phyloP scores from a whole-genome alignment of 306 rosid species.

The Elaeagnus macrophylla region DNA sequence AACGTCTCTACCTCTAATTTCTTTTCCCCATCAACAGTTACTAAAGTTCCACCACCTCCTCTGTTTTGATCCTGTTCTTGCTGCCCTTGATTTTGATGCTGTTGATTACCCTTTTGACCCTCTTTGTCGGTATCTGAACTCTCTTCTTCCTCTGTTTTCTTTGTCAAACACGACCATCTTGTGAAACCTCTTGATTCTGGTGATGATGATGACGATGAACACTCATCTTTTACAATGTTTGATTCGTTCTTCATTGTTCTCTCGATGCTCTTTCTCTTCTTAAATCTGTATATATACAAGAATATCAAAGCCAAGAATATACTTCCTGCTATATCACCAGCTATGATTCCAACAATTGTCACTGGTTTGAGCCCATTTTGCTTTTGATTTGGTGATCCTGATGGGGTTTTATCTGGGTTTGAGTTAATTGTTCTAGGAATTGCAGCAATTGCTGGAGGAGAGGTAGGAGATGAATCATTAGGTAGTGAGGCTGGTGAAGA shows the following conservation, averaged over 20 bases:
- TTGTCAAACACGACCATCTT: constrained; percentile 74
- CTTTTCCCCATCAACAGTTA: constrained; percentile 67
- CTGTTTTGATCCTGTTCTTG: constrained; percentile 18
- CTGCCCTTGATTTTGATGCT: constrained; percentile 12
- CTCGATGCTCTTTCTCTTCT: constrained; percentile 26
- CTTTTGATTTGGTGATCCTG: constrained; percentile 19
- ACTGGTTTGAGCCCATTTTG: constrained; percentile 37
- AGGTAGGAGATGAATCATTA: constrained; percentile 28
- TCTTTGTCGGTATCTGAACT: constrained; percentile 21
- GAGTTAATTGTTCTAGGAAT: constrained; percentile 52
- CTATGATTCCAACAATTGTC: constrained; percentile 54
- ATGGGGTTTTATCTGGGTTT: constrained; percentile 3
- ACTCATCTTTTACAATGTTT: constrained; percentile 18
- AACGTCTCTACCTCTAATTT: constrained; percentile 72
- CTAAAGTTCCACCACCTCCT: constrained; percentile 46
- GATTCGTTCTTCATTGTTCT: constrained; percentile 29
- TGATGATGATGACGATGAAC: constrained; percentile 47
- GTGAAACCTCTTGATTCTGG: constrained; percentile 59
- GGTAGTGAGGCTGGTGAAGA: constrained; percentile 47
- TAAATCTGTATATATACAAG: constrained; percentile 37
- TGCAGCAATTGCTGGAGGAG: constrained; percentile 86
- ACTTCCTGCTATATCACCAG: constrained; percentile 54
- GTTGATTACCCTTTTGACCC: constrained; percentile 18
- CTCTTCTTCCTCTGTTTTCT: constrained; percentile 40
- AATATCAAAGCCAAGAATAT: constrained; percentile 43